Evolutionary conservation across 2,329 filamentous ascomycete species (phyloP), one percentile per base, ranked within the genome.

Genomic region (Sarocladium strictum): DNA sequence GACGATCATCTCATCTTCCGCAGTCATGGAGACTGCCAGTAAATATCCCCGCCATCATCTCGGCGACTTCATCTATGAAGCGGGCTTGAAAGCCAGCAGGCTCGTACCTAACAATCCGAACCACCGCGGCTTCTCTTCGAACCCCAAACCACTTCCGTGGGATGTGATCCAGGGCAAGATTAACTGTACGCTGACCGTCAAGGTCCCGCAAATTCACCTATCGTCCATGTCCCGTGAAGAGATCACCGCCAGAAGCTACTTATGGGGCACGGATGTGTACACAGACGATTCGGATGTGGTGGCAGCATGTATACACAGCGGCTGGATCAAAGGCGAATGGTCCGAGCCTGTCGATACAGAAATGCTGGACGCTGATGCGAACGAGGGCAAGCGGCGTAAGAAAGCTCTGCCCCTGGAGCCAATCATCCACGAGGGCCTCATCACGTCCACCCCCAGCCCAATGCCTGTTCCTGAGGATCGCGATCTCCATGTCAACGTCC

Each of bases 241-340:
- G 60, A 92, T 97, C 53, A 95, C 91, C 11, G 74, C 83, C 7
- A 82, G 90, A 32, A 81, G 87, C 19, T 89, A 89, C 7, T 69
- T 99, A 0, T 99, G 93, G 92, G 94, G 94, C 1, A 94, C 90
- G 0, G 92, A 95, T 35, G 81, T 99, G 6, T 97, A 97, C 66
- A 96, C 91, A 0, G 94, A 99, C 62, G 94, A 99, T 69, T 96
- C 91, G 0, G 94, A 99, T 65, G 84, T 94, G 1, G 80, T 99
- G 23, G 93, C 91, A 0, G 92, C 93, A 2, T 93, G 92, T 57
- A 93, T 99, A 45, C 94, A 99, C 67, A 85, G 86, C 1, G 94
- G 94, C 3, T 97, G 91, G 85, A 87, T 99, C 61, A 85, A 86
- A 40, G 93, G 93, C 32, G 90, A 92, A 62, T 96, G 92, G 87